Percentiles rank a stretch among this genome's conserved stretches.
Evolutionary conservation across 192 early-diverging fungal species (phyloP).

Genomic region (Gaertneriomyces sp.): DNA sequence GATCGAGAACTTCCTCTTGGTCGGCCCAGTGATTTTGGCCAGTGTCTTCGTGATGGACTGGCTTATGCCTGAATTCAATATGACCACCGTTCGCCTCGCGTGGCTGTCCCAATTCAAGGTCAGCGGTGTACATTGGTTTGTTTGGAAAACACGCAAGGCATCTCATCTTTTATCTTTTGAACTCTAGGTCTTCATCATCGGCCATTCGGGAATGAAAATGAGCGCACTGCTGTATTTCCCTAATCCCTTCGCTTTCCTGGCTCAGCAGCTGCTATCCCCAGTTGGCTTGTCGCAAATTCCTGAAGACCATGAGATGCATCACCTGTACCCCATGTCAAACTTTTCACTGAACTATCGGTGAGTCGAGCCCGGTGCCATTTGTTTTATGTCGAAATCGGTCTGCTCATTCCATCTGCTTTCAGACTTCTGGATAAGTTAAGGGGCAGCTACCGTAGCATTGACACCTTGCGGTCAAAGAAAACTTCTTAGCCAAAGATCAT

Average conservation of each 20-base stretch:
- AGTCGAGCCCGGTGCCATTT: background rate
- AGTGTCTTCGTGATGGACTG: background rate
- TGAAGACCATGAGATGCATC: constrained; percentile 5
- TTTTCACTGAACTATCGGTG: constrained; percentile 6
- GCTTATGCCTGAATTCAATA: constrained; percentile 2
- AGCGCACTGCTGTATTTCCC: background rate
- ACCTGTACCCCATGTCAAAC: constrained; percentile 3
- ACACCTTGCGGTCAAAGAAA: background rate
- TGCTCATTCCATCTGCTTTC: background rate
- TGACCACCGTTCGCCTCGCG: background rate
- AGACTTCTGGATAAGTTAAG: background rate
- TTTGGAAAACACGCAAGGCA: background rate
- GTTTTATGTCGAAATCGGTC: background rate
- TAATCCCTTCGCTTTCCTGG: background rate
- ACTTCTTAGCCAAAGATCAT: too few species aligned
- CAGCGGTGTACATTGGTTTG: background rate
- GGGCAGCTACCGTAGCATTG: constrained; percentile 1
- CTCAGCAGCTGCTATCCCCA: background rate
- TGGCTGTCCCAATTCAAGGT: constrained; percentile 2
- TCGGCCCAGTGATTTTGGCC: background rate
- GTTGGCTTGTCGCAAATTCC: constrained; percentile 1
- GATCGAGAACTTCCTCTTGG: constrained; percentile 1
- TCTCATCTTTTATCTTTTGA: background rate
- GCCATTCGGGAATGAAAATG: constrained; percentile 6
- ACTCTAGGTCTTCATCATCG: background rate